Conservation (phyloP, 2,329 filamentous ascomycete genomes). For the Plenodomus tracheiphilus region DNA sequence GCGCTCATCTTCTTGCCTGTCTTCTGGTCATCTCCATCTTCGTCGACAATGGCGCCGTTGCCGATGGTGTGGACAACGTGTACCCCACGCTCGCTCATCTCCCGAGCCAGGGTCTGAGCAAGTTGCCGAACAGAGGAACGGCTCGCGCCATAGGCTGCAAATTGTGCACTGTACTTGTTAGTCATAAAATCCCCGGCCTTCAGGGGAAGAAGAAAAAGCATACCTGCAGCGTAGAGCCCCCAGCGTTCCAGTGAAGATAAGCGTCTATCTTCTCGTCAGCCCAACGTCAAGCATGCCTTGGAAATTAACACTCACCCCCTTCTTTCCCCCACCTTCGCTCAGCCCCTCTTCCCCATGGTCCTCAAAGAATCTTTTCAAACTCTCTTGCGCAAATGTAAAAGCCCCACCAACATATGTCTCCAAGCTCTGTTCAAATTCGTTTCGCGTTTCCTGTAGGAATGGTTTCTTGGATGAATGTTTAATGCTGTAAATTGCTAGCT, state of each 20-base stretch:
- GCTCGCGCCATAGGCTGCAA: conserved; percentile 59
- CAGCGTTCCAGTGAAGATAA: conserved; percentile 2
- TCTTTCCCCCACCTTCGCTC: conserved; percentile 54
- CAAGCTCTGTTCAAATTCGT: conserved; percentile 50
- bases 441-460: conserved; percentile 58
- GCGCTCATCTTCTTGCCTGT: conserved; percentile 61
- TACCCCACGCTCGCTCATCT: conserved; percentile 60
- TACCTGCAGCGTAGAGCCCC: neutral
- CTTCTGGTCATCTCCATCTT: conserved; percentile 52
- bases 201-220: neutral
- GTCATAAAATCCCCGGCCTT: conserved; percentile 59
- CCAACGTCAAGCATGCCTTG: too few relatives aligned
- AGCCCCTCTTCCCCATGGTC: conserved; percentile 56
- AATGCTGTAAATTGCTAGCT: conserved; percentile 59
- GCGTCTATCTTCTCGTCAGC: neutral
- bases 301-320: conserved; percentile 50
- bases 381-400: conserved; percentile 59
- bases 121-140: conserved; percentile 58
- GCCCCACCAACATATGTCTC: conserved; percentile 59
- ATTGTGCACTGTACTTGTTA: conserved; percentile 52
- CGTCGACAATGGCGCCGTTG: conserved; percentile 59
- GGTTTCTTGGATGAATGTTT: conserved; percentile 60
- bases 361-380: conserved; percentile 55
- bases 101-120: conserved; percentile 59
- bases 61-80: conserved; percentile 64